Conservation (phyloP, 2,329 filamentous ascomycete species). For the Neobulgaria alba region DNA sequence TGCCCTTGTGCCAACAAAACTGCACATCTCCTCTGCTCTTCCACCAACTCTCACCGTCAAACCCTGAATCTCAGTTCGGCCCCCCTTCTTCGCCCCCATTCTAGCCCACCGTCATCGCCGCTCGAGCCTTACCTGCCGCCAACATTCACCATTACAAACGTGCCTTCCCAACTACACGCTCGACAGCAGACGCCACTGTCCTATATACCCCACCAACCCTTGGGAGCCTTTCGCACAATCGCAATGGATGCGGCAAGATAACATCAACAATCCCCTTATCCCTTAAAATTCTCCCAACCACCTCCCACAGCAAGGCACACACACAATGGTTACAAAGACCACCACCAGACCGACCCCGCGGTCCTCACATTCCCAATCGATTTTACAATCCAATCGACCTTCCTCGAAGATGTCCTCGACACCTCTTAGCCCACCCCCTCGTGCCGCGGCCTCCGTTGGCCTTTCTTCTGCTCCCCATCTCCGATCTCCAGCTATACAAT, state of each 20-base stretch:
- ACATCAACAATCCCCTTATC: background rate
- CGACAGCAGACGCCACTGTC: no score
- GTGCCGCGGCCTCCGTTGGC: conserved; percentile 22
- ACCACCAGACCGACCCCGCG: conserved; percentile 23
- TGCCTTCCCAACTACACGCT: no score
- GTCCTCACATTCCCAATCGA: conserved; percentile 22
- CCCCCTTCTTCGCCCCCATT: background rate
- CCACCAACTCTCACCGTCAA: no score
- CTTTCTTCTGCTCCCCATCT: conserved; percentile 18
- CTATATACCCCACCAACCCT: no score
- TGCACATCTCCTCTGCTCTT: no score
- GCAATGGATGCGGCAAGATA: background rate
- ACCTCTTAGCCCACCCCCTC: conserved; percentile 14
- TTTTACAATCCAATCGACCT: conserved; percentile 18
- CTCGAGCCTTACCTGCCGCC: background rate
- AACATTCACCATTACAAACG: no score
- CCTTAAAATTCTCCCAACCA: background rate
- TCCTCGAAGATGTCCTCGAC: conserved; percentile 16
- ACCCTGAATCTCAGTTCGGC: background rate
- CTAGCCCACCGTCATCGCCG: background rate
- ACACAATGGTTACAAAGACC: conserved; percentile 25
- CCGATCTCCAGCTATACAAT: conserved; percentile 19
- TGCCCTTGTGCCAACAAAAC: no score
- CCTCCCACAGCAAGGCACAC: conserved; percentile 21
- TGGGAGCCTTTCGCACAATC: background rate